A percentile compares a stretch with the other conserved stretches of the same genome.
Conservation (phyloP, 108 stramenopile species). For the Pelagomonas calceolata region DNA sequence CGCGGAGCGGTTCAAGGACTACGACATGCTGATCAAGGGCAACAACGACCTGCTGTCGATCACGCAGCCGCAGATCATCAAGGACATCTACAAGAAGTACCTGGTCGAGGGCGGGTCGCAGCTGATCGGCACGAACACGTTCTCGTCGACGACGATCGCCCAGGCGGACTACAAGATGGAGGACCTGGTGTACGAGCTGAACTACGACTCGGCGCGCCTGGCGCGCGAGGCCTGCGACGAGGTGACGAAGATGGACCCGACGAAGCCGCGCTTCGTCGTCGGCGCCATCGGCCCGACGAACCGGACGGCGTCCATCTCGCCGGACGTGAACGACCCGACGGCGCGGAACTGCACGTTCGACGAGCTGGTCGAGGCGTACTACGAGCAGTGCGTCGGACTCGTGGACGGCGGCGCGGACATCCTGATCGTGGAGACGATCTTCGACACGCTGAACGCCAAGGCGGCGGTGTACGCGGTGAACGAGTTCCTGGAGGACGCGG, state of each 20-base stretch:
- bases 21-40: conserved; percentile 80
- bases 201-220: conserved; percentile 78
- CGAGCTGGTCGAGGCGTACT: conserved; percentile 92
- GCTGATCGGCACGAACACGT: conserved; percentile 96
- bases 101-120: conserved; percentile 78
- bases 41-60: conserved; percentile 97
- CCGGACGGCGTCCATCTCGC: conserved; percentile 89
- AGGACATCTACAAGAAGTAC: conserved; percentile 82
- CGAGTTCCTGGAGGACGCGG: conserved; percentile 76
- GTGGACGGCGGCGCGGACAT: conserved; percentile 90
- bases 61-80: conserved; percentile 86
- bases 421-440: conserved; percentile 96
- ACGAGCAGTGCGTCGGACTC: conserved; percentile 84
- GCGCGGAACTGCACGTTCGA: conserved; percentile 92
- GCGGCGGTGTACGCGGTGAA: conserved; percentile 87
- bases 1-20: conserved; percentile 87
- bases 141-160: conserved; percentile 92
- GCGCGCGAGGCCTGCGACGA: conserved; percentile 94
- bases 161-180: conserved; percentile 98
- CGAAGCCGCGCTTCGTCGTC: conserved; percentile 87
- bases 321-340: conserved; percentile 85
- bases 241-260: conserved; percentile 80
- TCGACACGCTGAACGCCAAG: conserved; percentile 96
- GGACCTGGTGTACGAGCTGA: conserved; percentile 80
- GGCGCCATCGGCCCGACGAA: conserved; percentile 97